Percentiles rank a stretch among this genome's conserved stretches.
Conservation (phyloP, 306 rosid species). For the Leucaena leucocephala region DNA sequence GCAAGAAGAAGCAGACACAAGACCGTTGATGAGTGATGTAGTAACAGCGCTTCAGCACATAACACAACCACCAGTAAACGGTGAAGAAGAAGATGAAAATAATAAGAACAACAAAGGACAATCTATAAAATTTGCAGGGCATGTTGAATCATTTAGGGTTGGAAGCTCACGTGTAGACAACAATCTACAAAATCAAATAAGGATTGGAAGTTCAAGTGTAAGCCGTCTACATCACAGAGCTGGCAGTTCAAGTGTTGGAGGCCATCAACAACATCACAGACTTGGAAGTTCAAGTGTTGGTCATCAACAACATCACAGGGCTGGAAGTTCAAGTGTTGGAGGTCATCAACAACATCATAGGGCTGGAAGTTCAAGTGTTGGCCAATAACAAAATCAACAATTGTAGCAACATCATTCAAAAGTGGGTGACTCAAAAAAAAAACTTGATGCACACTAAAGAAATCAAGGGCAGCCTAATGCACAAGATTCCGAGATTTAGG, state of each 20-base stretch:
- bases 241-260: not conserved
- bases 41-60: constrained; percentile 55
- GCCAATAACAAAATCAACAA: not conserved
- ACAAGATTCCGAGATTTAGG: too few species aligned
- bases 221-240: not conserved
- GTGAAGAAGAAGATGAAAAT: constrained; percentile 3
- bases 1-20: constrained; percentile 60
- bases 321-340: not conserved
- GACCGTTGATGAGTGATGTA: constrained; percentile 72
- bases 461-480: too few species aligned
- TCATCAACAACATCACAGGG: not conserved
- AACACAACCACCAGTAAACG: constrained; percentile 21
- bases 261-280: not conserved
- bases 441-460: not conserved
- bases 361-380: too few species aligned
- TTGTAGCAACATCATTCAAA: constrained; percentile 11
- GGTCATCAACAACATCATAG: too few species aligned
- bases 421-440: not conserved
- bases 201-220: not conserved
- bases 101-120: constrained; percentile 21
- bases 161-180: not conserved
- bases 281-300: not conserved
- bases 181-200: not conserved
- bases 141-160: constrained; percentile 44
- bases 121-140: constrained; percentile 32